A percentile compares a stretch with the other conserved stretches of the same genome.
Conservation (phyloP, 2,329 filamentous ascomycete genomes). For the Fragosphaeria purpurea region DNA sequence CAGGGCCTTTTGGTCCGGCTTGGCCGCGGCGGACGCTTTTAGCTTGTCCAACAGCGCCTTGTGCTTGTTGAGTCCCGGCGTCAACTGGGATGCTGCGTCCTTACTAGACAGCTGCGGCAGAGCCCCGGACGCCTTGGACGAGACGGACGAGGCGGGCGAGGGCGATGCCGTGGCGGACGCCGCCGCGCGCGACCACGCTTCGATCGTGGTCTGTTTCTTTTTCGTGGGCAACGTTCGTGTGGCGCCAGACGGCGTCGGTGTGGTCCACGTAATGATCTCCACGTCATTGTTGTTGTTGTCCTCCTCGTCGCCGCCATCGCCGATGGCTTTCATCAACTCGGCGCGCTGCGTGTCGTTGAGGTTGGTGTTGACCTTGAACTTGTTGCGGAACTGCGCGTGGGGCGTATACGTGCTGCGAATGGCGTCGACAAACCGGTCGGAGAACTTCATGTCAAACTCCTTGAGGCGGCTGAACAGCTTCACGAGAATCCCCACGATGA, state of each 20-base stretch:
- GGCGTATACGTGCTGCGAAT: slow-evolving; percentile 60
- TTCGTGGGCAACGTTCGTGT: slow-evolving; percentile 20
- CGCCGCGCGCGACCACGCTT: slow-evolving; percentile 12
- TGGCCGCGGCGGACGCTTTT: slow-evolving; percentile 28
- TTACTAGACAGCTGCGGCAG: slow-evolving; percentile 27
- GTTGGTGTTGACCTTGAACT: slow-evolving; percentile 62
- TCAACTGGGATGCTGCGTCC: slow-evolving; percentile 36
- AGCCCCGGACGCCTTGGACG: background rate
- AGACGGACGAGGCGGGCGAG: background rate
- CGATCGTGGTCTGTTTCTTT: slow-evolving; percentile 16
- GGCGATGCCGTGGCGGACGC: background rate
- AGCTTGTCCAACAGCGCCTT: slow-evolving; percentile 36
- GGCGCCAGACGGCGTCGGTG: slow-evolving; percentile 5
- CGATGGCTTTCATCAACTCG: slow-evolving; percentile 58
- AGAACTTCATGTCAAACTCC: slow-evolving; percentile 64
- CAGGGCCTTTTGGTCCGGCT: slow-evolving; percentile 26
- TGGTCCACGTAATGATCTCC: slow-evolving; percentile 25
- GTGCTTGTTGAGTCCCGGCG: slow-evolving; percentile 34
- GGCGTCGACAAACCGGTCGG: slow-evolving; percentile 35
- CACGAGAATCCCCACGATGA: slow-evolving; percentile 70
- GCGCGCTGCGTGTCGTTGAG: slow-evolving; percentile 74
- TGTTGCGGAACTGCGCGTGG: slow-evolving; percentile 41
- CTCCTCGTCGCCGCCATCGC: slow-evolving; percentile 46
- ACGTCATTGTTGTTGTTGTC: slow-evolving; percentile 3
- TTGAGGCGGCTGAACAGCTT: slow-evolving; percentile 78